These are phyloP conservation scores for Boeremia lycopersici DNA, from an alignment of 2,329 filamentous ascomycete species.

Conservation along the genomic window DNA sequence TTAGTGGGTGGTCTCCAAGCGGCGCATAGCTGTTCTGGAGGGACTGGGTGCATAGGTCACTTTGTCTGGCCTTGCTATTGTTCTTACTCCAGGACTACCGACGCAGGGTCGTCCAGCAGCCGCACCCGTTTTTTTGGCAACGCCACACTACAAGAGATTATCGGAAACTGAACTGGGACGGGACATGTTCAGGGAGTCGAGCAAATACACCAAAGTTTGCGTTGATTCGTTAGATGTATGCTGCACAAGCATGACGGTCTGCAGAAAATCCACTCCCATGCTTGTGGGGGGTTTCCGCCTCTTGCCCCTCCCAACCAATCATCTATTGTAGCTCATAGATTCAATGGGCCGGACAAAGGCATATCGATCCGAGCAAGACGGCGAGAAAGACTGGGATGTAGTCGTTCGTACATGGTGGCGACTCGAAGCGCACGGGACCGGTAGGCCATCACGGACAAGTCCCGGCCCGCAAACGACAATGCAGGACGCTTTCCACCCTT, in stretches of 20 bases:
- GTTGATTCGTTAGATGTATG: conserved; percentile 7
- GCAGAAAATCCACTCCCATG: neutral
- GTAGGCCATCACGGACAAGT: conserved; percentile 6
- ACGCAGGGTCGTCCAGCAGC: neutral
- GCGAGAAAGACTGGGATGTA: neutral
- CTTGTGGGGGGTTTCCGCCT: neutral
- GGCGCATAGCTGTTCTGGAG: conserved; percentile 1
- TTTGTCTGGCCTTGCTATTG: conserved; percentile 44
- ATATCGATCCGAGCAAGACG: neutral
- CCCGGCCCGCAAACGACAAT: conserved; percentile 7
- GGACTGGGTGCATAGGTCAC: conserved; percentile 19
- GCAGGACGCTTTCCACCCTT: conserved; percentile 4
- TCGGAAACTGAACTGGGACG: neutral
- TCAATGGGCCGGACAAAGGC: conserved; percentile 6
- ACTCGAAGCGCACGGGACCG: neutral
- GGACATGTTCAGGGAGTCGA: neutral
- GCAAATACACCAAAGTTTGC: neutral
- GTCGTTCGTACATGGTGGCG: neutral
- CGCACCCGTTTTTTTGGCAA: neutral
- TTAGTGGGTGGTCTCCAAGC: conserved; percentile 20
- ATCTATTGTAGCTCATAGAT: neutral
- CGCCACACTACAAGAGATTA: neutral
- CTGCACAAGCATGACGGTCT: neutral
- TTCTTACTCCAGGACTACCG: conserved; percentile 26
- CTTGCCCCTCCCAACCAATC: neutral